These are phyloP conservation scores for Borovskyia barvae DNA, from an alignment of 208 protist species.

Conservation along the genomic window DNA sequence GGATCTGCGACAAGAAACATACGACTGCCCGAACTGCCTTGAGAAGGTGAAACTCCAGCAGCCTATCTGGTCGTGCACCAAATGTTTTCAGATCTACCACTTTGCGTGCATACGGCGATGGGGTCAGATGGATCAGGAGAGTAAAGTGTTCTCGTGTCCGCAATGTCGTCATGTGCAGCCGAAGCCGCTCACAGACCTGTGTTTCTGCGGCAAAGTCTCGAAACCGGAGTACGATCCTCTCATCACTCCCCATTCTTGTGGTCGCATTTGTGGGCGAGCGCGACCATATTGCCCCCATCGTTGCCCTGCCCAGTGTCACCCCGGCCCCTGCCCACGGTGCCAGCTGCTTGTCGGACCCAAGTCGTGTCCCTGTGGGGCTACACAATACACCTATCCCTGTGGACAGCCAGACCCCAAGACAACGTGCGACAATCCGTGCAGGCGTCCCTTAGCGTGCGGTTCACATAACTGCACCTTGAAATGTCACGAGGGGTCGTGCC, in stretches of 20 bases:
- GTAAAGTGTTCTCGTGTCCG: conserved; percentile 27
- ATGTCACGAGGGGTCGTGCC: conserved; percentile 59
- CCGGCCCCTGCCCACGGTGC: conserved; percentile 64
- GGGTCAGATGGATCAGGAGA: conserved; percentile 26
- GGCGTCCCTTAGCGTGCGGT: conserved; percentile 46
- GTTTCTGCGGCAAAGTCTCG: conserved; percentile 69
- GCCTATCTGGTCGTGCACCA: conserved; percentile 50
- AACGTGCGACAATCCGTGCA: conserved; percentile 53
- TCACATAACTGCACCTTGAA: conserved; percentile 36
- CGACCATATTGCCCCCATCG: conserved; percentile 47
- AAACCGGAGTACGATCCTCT: conserved; percentile 65
- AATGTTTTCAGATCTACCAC: conserved; percentile 71
- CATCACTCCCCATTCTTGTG: conserved; percentile 78
- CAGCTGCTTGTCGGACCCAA: conserved; percentile 34
- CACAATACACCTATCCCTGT: conserved; percentile 65
- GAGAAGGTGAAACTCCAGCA: conserved; percentile 50
- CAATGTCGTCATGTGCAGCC: conserved; percentile 55
- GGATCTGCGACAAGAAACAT: conserved; percentile 37
- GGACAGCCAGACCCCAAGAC: conserved; percentile 55
- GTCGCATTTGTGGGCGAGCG: conserved; percentile 45
- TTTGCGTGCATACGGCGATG: conserved; percentile 70
- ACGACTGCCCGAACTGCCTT: conserved; percentile 73
- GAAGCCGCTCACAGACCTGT: conserved; percentile 30
- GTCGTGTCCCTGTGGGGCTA: conserved; percentile 60
- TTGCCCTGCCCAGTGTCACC: conserved; percentile 69